A percentile compares a stretch with the other conserved stretches of the same genome.
These are phyloP conservation scores for Cladosporium sp. DNA, from an alignment of 2,329 filamentous ascomycete genomes.

Conservation along the genomic window DNA sequence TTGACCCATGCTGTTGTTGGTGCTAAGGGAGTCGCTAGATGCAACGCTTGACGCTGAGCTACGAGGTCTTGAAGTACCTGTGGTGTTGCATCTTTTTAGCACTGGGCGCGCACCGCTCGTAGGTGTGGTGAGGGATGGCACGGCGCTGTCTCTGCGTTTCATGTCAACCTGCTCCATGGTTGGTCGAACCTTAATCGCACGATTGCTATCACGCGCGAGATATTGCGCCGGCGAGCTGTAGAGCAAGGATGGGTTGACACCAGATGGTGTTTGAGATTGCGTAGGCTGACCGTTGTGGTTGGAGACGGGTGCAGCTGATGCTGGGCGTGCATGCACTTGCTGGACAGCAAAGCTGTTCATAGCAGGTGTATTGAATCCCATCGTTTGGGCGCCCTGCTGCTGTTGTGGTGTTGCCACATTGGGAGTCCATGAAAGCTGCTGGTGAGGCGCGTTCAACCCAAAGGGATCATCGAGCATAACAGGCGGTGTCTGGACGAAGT, in stretches of 20 bases:
- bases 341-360: constrained; percentile 36
- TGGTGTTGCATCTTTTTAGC: constrained; percentile 50
- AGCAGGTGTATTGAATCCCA: constrained; percentile 33
- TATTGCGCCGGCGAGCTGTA: constrained; percentile 37
- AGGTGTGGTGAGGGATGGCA: not conserved
- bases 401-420: constrained; percentile 16
- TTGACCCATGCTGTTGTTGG: constrained; percentile 34
- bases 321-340: constrained; percentile 26
- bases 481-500: constrained; percentile 8
- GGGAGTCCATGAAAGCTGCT: constrained; percentile 14
- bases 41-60: constrained; percentile 19
- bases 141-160: constrained; percentile 31
- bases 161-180: constrained; percentile 20
- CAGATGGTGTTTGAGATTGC: constrained; percentile 34
- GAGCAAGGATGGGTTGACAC: constrained; percentile 50
- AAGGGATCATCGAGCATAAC: constrained; percentile 34
- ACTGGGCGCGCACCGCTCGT: constrained; percentile 13
- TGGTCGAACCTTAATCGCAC: constrained; percentile 26
- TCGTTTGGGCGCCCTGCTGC: constrained; percentile 21
- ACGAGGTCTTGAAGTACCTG: constrained; percentile 32
- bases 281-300: constrained; percentile 20
- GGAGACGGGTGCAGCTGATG: constrained; percentile 28
- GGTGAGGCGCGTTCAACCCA: constrained; percentile 22
- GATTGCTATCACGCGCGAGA: constrained; percentile 13
- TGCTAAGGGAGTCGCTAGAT: constrained; percentile 21